Evolutionary conservation across 371 early-diverging fungal species (phyloP), one percentile per base, ranked within the genome.

Genomic region (Mucor indicus): DNA sequence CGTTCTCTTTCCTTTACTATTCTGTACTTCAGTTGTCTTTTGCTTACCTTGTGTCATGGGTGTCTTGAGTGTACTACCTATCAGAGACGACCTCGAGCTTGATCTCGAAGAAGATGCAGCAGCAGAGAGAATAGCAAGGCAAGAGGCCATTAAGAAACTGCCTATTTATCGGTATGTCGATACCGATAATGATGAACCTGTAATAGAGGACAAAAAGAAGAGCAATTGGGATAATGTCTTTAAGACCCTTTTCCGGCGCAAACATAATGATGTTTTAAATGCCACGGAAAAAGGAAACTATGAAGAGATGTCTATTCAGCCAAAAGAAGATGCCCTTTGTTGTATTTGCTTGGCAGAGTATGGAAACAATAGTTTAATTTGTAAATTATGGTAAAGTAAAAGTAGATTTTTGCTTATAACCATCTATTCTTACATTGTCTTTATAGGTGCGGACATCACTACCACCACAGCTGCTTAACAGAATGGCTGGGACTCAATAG

Each of bases 301-400:
- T 36, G n/a, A 47, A 35, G 11, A 39, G 56, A 9, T 46, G 24
- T 47, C 51, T 25, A 61, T 72, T 11, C 51, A 64, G 6, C 57
- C 64, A 16, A 51, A 56, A 31, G 74, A 66, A 20, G 72, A 77
- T 48, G 72, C 72, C 19, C 54, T 71, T 5, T 85, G 85, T 40
- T 72, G 80, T 25, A 83, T 85, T 24, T 85, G 85, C 44, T 52
- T 85, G 24, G 67, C 77, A 40, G 70, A 77, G 1, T 85, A 82
- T 48, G 81, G 81, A 41, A 76, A 81, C 32, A 64, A 72, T 21
- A 83, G 81, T 23, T 62, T 72, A n/a, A 50, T 85, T 3, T 69
- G 85, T 44, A 64, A 66, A 33, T 44, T 83, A 47, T 73, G 75
- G 57, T 83, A 62, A 39, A 47, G 12, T 12, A 16, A 6, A 4